Conservation (phyloP, 83 land plant genomes). For the Diphasiastrum complanatum region DNA sequence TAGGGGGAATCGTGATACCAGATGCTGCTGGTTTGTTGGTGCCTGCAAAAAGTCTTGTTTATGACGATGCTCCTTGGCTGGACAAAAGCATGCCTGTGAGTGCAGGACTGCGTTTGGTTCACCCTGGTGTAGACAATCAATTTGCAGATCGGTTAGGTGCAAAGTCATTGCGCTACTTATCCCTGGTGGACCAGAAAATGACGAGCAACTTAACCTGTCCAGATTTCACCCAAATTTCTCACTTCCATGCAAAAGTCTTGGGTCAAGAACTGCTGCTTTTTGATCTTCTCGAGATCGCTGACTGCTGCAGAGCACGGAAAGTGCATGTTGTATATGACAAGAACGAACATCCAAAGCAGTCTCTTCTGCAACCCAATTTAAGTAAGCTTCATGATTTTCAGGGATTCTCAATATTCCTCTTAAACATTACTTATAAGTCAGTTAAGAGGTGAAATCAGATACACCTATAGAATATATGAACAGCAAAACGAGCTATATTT, state of each 20-base stretch:
- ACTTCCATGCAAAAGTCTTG: conserved; percentile 46
- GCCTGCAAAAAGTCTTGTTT: conserved; percentile 52
- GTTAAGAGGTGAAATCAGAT: too few relatives aligned
- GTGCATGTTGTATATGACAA: conserved; percentile 82
- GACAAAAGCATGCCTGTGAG: conserved; percentile 23
- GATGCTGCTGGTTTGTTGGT: conserved; percentile 54
- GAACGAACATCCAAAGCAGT: conserved; percentile 72
- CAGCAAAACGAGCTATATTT: too few relatives aligned
- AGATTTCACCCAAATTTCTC: conserved; percentile 45
- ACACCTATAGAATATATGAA: too few relatives aligned
- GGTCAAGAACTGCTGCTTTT: conserved; percentile 48
- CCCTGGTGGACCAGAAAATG: conserved; percentile 80
- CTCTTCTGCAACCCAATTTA: conserved; percentile 82
- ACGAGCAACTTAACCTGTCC: conserved; percentile 77
- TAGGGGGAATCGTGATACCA: conserved; percentile 55
- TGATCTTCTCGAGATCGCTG: conserved; percentile 86
- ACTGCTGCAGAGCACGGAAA: conserved; percentile 69
- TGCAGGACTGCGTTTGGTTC: conserved; percentile 48
- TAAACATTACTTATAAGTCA: too few relatives aligned
- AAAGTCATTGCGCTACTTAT: conserved; percentile 73
- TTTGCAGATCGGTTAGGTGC: conserved; percentile 72
- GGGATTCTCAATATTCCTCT: too few relatives aligned
- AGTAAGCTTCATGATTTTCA: conserved; percentile 34
- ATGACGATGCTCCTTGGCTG: conserved; percentile 99
- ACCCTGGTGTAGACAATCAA: conserved; percentile 65